A percentile compares a stretch with the other conserved stretches of the same genome.
Evolutionary conservation across 1,284 basidiomycete species (phyloP).

Genomic region (Apiotrichum gamsii): DNA sequence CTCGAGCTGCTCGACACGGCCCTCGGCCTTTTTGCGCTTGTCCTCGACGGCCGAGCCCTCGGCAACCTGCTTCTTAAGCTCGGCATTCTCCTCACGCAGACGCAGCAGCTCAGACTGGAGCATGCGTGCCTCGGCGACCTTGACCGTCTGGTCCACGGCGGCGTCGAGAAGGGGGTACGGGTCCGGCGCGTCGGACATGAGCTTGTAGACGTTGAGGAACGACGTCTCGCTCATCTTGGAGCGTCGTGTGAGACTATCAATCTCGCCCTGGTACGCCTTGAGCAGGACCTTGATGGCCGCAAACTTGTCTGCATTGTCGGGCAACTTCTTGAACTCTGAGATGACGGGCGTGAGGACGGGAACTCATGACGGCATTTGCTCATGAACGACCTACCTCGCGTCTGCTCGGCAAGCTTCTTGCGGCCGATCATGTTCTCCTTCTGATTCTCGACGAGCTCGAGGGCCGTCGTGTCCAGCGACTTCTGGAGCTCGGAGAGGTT

Average conservation of each 20-base stretch:
- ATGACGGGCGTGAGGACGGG: not conserved
- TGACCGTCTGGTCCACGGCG: conserved; percentile 85
- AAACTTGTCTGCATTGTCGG: conserved; percentile 73
- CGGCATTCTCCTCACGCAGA: conserved; percentile 69
- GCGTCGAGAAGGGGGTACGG: conserved; percentile 92
- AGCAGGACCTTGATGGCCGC: conserved; percentile 77
- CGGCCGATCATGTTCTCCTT: conserved; percentile 91
- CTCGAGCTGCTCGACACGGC: conserved; percentile 69
- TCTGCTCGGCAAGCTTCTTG: conserved; percentile 85
- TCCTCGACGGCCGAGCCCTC: conserved; percentile 63
- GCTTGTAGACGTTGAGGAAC: conserved; percentile 88
- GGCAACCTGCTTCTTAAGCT: conserved; percentile 63
- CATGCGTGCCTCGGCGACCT: conserved; percentile 69
- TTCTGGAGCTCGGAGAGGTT: conserved; percentile 86
- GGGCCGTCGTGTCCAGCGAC: conserved; percentile 77
- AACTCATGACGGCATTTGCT: not conserved
- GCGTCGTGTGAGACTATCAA: conserved; percentile 87
- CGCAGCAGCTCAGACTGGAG: conserved; percentile 65
- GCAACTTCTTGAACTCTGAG: conserved; percentile 85
- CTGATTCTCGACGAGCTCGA: conserved; percentile 94
- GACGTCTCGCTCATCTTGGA: conserved; percentile 87
- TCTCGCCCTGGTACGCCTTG: conserved; percentile 94
- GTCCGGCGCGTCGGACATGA: conserved; percentile 88
- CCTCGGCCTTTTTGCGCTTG: conserved; percentile 68
- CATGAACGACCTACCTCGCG: conserved; percentile 60